Conservation (phyloP, 371 early-diverging fungal species). For the Globomyces sp. region DNA sequence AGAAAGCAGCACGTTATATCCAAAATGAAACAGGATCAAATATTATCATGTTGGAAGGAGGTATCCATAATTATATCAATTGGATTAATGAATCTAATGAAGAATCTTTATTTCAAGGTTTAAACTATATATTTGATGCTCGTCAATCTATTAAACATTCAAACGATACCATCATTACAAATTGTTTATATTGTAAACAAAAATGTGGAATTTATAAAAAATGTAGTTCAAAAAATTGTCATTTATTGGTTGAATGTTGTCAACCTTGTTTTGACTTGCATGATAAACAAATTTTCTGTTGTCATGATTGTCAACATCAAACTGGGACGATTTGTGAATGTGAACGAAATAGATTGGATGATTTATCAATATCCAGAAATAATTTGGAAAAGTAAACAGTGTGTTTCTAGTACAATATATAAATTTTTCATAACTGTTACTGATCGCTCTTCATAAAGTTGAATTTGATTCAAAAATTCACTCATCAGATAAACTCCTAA, state of each 20-base stretch:
- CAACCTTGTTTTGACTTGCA: neutral
- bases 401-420: too few species aligned
- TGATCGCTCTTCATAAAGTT: too few species aligned
- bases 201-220: slow-evolving; percentile 15
- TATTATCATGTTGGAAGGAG: slow-evolving; percentile 72
- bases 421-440: too few species aligned
- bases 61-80: slow-evolving; percentile 72
- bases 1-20: slow-evolving; percentile 67
- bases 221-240: slow-evolving; percentile 25
- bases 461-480: too few species aligned
- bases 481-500: too few species aligned
- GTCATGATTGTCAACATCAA: slow-evolving; percentile 3
- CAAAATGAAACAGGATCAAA: slow-evolving; percentile 42
- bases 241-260: slow-evolving; percentile 24
- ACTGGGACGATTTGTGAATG: neutral
- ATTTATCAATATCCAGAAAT: too few species aligned
- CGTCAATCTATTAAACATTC: slow-evolving; percentile 42
- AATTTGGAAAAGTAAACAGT: too few species aligned
- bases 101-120: slow-evolving; percentile 56
- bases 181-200: neutral
- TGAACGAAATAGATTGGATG: neutral
- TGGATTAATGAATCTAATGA: slow-evolving; percentile 45
- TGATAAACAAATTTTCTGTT: neutral
- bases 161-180: neutral
- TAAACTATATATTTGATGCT: slow-evolving; percentile 75